Base-by-base conservation (phyloP, 129 eudicot genomes). In the Oenanthe sinensis region DNA sequence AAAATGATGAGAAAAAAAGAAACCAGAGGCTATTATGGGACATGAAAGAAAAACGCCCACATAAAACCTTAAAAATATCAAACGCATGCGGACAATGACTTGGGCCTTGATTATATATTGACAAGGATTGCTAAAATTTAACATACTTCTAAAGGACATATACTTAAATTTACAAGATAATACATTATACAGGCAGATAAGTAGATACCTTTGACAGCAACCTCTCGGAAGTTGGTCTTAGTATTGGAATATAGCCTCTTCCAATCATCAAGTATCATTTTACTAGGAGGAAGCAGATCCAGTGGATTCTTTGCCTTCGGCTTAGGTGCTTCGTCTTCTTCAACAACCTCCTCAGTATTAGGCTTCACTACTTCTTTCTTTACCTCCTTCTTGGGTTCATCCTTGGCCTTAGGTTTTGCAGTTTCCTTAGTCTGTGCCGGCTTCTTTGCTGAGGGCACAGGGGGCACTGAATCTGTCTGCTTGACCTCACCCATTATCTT, bases 231-330 rank as follows among this genome's bases (percentile, higher is more conserved):
- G 82, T 96, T 92, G 69, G 88, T 85, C 83, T 92, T 96, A 60
- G 99, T 96, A 86, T 92, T 95, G 15, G 99, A 95, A 87, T 95
- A 95, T 6, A 95, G 95, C 82, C 99, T 95, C 85, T 95, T 95
- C 99, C 99, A 95, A 5, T 95, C 99, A 86, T 95, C 99, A 36
- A 95, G 82, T 48, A 95, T 76, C 99, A 95, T 95, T 84, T 77
- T 85, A 50, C 99, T 95, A 2, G 99, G 99, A 58, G 99, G 97
- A 75, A 95, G 84, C 22, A 90, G 85, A 81, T 95, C 99, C 69
- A 95, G 91, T 28, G 99, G 99, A 75, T 95, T 95, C 90, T 95
- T 95, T 14, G 97, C 82, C 78, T 95, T 95, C 15, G 99, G 99
- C 90, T 95, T 95, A 24, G 99, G 99, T 68, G 99, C 99, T 79